Base-by-base conservation (phyloP, 169 alveolate species). In the Cryptosporidium muris region DNA sequence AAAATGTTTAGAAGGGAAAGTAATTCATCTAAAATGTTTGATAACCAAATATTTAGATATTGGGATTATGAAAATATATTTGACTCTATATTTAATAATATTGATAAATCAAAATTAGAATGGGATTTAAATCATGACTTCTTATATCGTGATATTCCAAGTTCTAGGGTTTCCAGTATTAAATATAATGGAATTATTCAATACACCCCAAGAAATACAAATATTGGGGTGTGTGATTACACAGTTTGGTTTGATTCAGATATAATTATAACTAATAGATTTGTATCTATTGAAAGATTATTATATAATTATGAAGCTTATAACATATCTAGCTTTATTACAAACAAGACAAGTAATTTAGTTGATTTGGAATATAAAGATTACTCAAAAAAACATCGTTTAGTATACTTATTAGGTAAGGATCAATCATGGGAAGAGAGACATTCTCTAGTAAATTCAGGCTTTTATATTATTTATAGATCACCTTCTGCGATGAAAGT, bases 231-330 rank as follows among this genome's bases (percentile, higher is more conserved):
- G 2, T 74, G 85, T 74, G 85, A 74, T 51, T 74, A 56, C 14
- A 58, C 60, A 1, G 68, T 58, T 14, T 74, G 85, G 85, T 74
- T 74, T 74, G 85, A 74, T 74, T 40, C 60, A 16, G 85, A 74
- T 7, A 58, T 62, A 3, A 68, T 47, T 43, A 74, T 74, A 12
- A 74, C 85, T 12, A 74, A 74, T 48, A 74, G 60, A 51, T 74
- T 36, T 37, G 54, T 43, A 6, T 74, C 85, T 2, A 62, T 74
- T n/a, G 85, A 74, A 34, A 74, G 67, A 14, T 40, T 74, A 14
- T 60, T 74, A 25, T 54, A 74, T 14, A 16, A 51, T 4, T 47
- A 60, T 38, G n/a, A 16, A 6, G 25, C 40, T 4, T n/a, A 25
- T 3, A 36, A 16, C 7, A 2, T 14, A 34, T 14, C n/a, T 2